Evolutionary conservation across 1,139 yeast species (phyloP), one percentile per base, ranked within the genome.

Genomic region (Yamadazyma mexicana): DNA sequence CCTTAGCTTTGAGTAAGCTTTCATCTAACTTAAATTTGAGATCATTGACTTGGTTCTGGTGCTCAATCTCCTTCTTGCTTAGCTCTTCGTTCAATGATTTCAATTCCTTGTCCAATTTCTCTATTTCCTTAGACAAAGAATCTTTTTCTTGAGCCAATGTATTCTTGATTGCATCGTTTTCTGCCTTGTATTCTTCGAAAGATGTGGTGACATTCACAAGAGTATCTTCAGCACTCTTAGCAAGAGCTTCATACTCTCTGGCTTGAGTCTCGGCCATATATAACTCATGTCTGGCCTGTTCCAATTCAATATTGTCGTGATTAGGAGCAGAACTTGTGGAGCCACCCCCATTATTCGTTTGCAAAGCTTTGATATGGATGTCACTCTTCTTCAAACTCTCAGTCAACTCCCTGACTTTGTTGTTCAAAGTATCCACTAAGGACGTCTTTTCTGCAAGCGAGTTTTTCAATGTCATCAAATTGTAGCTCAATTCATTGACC

Each of bases 401-500:
- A 12, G 46, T 45, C 34, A 57, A 51, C 22, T 56, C 55, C 10
- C 46, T 39, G 30, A 66, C 49, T 37, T 61, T 57, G 15, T 33
- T 39, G 17, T 54, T 61, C 46, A 69, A 62, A 4, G 52, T 45
- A 8, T 56, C 66, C 15, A 64, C 55, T 18, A 47, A 38, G 5
- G 45, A 42, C 34, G 59, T 61, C 46, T 66, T 66, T 37, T 63
- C 65, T 20, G 69, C 62, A 10, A 68, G 54, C 11, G 61, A 62
- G 30, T 66, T 62, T 43, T 75, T 77, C 1, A 69, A 54, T 4
- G 64, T 62, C 40, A 81, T 56, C 17, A 76, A 65, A 5, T 69
- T 54, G 18, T 64, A 51, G 25, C 72, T 62, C 28, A 80, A 56
- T 43, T 83, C 86, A 32, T 66, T 66, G 20, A 83, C 70, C 31